Percentiles rank a stretch among this genome's conserved stretches.
phyloP scores from a whole-genome alignment of 148 eudicot genomes.

The Polygonum maritimum region DNA sequence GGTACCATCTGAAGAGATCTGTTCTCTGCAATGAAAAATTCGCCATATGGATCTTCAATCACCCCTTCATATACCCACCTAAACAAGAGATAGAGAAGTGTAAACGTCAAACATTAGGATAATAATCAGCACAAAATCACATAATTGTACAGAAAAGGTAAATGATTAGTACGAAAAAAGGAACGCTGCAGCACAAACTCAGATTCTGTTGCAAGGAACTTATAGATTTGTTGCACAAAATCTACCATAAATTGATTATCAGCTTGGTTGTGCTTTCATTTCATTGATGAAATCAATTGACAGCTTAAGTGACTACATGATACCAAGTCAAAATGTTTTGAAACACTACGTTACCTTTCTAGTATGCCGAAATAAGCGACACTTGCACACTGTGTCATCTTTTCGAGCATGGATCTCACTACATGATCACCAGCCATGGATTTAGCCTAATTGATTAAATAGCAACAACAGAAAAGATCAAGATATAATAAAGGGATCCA shows the following conservation, averaged over 20 bases:
- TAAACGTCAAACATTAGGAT: background rate
- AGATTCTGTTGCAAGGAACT: background rate
- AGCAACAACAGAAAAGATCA: background rate
- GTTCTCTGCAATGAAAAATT: conserved; percentile 92
- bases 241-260: background rate
- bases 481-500: background rate
- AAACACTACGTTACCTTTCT: conserved; percentile 50
- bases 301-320: background rate
- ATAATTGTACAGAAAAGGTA: conserved; percentile 1
- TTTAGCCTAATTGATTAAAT: conserved; percentile 51
- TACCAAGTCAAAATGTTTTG: background rate
- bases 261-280: background rate
- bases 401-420: conserved; percentile 83
- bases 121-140: background rate
- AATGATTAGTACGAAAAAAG: background rate
- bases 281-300: background rate
- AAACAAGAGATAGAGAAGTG: background rate
- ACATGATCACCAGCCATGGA: conserved; percentile 91
- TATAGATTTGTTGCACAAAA: background rate
- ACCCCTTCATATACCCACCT: conserved; percentile 99
- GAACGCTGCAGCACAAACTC: background rate
- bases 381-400: conserved; percentile 78
- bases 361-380: conserved; percentile 87
- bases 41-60: conserved; percentile 92
- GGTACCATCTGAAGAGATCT: conserved; percentile 84